Percentiles rank a stretch among this genome's conserved stretches.
phyloP scores from a whole-genome alignment of 768 basidiomycete genomes.

The Tulasnella calospora region DNA sequence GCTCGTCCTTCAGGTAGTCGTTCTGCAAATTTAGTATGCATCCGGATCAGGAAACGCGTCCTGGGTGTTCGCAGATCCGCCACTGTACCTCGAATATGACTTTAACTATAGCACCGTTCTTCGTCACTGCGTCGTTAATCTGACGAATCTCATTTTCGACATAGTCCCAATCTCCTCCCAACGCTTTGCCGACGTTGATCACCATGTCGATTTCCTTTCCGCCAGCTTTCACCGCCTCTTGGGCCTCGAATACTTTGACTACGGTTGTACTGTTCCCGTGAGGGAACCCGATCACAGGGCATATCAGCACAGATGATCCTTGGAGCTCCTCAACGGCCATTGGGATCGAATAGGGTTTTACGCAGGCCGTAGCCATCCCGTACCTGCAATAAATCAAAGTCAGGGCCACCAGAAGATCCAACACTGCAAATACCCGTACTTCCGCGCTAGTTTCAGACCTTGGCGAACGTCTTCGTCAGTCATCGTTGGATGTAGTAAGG shows the following conservation, averaged over 20 bases:
- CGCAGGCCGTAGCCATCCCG: slow-evolving; percentile 29
- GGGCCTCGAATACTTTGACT: slow-evolving; percentile 29
- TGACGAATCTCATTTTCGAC: slow-evolving; percentile 30
- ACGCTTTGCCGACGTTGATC: slow-evolving; percentile 31
- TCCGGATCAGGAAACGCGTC: not conserved
- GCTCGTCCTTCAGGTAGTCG: slow-evolving; percentile 28
- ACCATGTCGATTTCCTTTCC: slow-evolving; percentile 31
- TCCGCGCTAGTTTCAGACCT: slow-evolving; percentile 23
- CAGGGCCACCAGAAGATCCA: not conserved
- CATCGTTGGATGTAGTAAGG: slow-evolving; percentile 30
- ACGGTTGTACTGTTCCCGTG: slow-evolving; percentile 29
- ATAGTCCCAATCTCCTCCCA: slow-evolving; percentile 29
- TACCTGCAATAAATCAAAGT: not conserved
- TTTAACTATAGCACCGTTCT: slow-evolving; percentile 29
- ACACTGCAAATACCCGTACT: not conserved
- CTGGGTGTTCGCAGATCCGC: too few relatives aligned
- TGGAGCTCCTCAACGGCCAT: slow-evolving; percentile 25
- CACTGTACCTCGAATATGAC: slow-evolving; percentile 30
- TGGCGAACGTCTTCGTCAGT: slow-evolving; percentile 29
- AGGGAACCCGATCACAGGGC: slow-evolving; percentile 31
- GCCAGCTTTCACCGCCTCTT: slow-evolving; percentile 25
- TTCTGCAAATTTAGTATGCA: slow-evolving; percentile 9
- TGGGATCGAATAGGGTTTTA: slow-evolving; percentile 30
- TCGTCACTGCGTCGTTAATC: slow-evolving; percentile 31
- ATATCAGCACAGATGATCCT: slow-evolving; percentile 25